Conservation (phyloP, 371 early-diverging fungal species). For the Apophysomyces variabilis region DNA sequence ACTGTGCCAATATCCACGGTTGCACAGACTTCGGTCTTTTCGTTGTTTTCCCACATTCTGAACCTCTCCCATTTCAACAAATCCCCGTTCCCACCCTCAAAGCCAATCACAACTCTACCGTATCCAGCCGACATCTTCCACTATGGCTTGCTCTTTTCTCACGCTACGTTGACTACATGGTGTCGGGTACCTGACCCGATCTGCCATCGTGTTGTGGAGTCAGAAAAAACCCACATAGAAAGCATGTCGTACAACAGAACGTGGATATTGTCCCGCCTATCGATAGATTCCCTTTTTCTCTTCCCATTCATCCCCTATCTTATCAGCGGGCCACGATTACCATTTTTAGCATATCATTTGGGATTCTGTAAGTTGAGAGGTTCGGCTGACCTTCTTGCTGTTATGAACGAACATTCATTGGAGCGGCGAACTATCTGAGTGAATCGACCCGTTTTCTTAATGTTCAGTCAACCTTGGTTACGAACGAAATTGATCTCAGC, state of each 20-base stretch:
- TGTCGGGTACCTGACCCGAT: not conserved
- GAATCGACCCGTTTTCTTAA: slow-evolving; percentile 16
- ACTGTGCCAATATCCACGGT: not conserved
- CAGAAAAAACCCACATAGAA: not conserved
- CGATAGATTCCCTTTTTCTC: slow-evolving; percentile 3
- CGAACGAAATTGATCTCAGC: slow-evolving; percentile 5
- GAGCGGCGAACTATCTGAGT: slow-evolving; percentile 31
- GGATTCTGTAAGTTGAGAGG: not conserved
- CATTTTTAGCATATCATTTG: not conserved
- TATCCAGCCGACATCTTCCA: not conserved
- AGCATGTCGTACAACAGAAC: slow-evolving; percentile 7
- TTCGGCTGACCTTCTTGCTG: slow-evolving; percentile 5
- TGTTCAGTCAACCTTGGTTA: not conserved
- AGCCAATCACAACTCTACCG: not conserved
- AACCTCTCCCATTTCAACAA: not conserved
- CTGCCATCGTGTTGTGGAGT: not conserved
- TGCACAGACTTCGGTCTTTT: slow-evolving; percentile 5
- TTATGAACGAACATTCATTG: slow-evolving; percentile 10
- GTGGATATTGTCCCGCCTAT: slow-evolving; percentile 10
- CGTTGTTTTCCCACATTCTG: slow-evolving; percentile 6
- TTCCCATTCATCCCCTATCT: slow-evolving; percentile 1
- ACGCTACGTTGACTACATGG: slow-evolving; percentile 2
- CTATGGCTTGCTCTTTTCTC: not conserved
- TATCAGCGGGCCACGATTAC: not conserved
- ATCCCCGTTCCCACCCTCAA: not conserved